phyloP scores from a whole-genome alignment of 768 basidiomycete genomes.

The Vishniacozyma victoriae region DNA sequence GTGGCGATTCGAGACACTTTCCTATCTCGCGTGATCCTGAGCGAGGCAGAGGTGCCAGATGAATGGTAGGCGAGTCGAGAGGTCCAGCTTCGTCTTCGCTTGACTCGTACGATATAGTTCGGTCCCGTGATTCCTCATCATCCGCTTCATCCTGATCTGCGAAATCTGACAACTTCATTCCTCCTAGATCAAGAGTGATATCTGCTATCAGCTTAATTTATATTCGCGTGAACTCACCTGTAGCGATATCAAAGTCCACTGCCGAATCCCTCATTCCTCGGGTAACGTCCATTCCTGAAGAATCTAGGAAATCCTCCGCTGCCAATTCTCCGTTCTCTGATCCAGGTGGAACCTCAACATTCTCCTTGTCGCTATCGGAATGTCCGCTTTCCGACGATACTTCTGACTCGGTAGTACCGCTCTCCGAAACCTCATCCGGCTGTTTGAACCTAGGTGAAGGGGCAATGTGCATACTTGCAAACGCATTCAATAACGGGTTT shows the following conservation, averaged over 20 bases:
- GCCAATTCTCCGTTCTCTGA: too few species aligned
- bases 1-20: too few species aligned
- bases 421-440: constrained; percentile 7
- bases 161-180: constrained; percentile 28
- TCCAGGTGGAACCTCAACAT: constrained; percentile 6
- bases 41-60: too few species aligned
- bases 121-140: too few species aligned
- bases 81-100: too few species aligned
- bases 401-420: not conserved
- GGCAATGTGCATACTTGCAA: too few species aligned
- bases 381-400: constrained; percentile 3
- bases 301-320: not conserved
- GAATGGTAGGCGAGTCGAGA: too few species aligned
- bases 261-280: too few species aligned
- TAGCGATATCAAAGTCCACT: constrained; percentile 6
- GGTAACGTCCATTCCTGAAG: constrained; percentile 1
- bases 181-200: constrained; percentile 27
- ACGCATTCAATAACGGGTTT: constrained; percentile 8
- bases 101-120: too few species aligned
- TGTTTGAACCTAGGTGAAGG: constrained; percentile 18
- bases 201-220: constrained; percentile 3
- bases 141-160: constrained; percentile 36
- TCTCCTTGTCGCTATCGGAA: constrained; percentile 34
- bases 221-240: constrained; percentile 5
- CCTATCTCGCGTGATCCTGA: too few species aligned